Base-by-base conservation (phyloP, 1,284 basidiomycete species). In the Trametes sp. region DNA sequence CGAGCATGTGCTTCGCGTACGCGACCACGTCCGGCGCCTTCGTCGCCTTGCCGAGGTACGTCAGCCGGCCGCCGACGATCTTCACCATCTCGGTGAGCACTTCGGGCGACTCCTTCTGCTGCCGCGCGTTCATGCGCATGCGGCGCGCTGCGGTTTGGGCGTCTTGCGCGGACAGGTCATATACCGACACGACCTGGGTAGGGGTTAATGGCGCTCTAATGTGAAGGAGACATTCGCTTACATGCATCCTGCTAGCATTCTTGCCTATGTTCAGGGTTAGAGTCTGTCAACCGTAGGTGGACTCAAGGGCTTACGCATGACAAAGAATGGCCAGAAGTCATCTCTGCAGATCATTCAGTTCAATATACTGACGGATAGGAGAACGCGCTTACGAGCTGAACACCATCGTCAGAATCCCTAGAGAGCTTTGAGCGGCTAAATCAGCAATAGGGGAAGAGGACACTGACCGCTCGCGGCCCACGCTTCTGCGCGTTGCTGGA, bases 401-500 rank as follows among this genome's bases (percentile, higher is more conserved):
- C 2, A 95, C 86, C 76, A 93, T 82, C 2, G 90, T 93, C 69
- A 91, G 75, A 58, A 93, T 90, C 26, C 90, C 90, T 92, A 71
- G 45, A 10, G 29, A 24, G 29, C 23, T 16, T n/a, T 51, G 9
- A 54, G 36, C 21, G 11, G 38, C 24, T 16, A 31, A n/a, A 14
- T 19, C 14, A 1, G 21, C 21, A 59, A 16, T 1, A 23, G 19
- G 19, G 19, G 64, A 48, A 4, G 35, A 50, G 19, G 19, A 45
- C 52, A 76, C 84, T 68, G 69, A 91, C 93, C 82, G 75, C 88
- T 87, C 13, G 90, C 89, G 1, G 91, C 88, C 93, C 94, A 96
- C 11, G 87, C 79, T 74, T 95, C 94, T 5, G 93, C 94, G 50
- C 88, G 84, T 71, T 93, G 92, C 73, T 95, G 94, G 19, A 95